These are phyloP conservation scores for Vinca major DNA, from an alignment of 305 asterid genomes.

Conservation along the genomic window DNA sequence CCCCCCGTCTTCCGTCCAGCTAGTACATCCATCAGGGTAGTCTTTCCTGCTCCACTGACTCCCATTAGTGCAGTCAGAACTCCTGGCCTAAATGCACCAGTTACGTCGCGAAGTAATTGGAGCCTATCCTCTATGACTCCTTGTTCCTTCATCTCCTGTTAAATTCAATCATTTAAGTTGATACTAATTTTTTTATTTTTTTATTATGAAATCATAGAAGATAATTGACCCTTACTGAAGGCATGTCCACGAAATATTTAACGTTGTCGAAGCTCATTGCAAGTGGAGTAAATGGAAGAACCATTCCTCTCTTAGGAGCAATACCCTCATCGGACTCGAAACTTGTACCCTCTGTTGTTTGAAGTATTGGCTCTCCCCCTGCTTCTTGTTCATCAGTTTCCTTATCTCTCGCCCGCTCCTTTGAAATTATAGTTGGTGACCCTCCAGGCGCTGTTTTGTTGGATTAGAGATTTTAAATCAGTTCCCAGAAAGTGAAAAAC, in stretches of 20 bases:
- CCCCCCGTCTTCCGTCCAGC: conserved; percentile 90
- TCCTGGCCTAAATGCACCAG: conserved; percentile 89
- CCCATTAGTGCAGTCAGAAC: conserved; percentile 93
- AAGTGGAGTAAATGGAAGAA: conserved; percentile 84
- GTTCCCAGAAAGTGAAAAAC: too few species aligned
- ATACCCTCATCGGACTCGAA: conserved; percentile 33
- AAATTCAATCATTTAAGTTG: background rate
- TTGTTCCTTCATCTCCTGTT: conserved; percentile 81
- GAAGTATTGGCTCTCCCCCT: conserved; percentile 33
- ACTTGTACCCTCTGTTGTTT: conserved; percentile 32
- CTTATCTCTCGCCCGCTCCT: conserved; percentile 67
- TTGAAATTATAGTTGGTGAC: conserved; percentile 44
- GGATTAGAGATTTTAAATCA: too few species aligned
- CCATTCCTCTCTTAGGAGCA: conserved; percentile 78
- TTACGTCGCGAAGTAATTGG: conserved; percentile 61
- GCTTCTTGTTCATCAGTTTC: conserved; percentile 29
- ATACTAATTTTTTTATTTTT: too few species aligned
- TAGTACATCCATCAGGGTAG: conserved; percentile 85
- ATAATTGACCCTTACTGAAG: conserved; percentile 52
- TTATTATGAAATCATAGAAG: background rate
- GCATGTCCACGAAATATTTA: conserved; percentile 89
- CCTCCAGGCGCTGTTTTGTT: too few species aligned
- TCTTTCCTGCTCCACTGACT: conserved; percentile 91
- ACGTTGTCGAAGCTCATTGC: conserved; percentile 76
- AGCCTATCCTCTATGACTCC: conserved; percentile 72